These are phyloP conservation scores for Globisporangium mamillatum DNA, from an alignment of 352 stramenopile species.

Conservation along the genomic window DNA sequence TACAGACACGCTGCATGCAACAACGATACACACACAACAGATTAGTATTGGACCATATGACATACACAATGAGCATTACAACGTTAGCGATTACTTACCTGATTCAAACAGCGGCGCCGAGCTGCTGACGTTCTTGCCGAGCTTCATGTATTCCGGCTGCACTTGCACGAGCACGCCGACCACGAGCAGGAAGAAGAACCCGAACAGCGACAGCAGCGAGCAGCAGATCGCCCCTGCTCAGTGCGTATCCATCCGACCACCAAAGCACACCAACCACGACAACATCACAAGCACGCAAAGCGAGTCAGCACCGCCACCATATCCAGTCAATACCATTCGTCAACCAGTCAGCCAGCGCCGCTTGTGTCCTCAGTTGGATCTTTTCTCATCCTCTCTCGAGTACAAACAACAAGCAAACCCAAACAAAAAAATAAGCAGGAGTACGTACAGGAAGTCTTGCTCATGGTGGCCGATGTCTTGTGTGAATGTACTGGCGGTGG, in stretches of 20 bases:
- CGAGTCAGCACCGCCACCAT: not conserved
- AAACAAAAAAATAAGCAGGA: not conserved
- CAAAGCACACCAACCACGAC: not conserved
- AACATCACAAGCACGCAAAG: not conserved
- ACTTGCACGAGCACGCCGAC: conserved; percentile 68
- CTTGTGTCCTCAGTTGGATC: conserved; percentile 5
- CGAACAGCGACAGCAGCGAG: conserved; percentile 68
- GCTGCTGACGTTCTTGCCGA: conserved; percentile 63
- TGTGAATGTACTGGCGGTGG: not conserved
- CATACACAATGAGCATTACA: not conserved
- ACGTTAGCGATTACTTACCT: conserved; percentile 15
- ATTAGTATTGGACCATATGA: not conserved
- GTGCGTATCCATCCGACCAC: not conserved
- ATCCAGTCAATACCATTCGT: not conserved
- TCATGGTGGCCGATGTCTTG: conserved; percentile 20
- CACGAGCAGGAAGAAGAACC: conserved; percentile 69
- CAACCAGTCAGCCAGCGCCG: not conserved
- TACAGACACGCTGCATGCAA: conserved; percentile 55
- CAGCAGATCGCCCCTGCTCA: conserved; percentile 63
- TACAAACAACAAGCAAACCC: not conserved
- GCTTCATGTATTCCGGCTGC: conserved; percentile 85
- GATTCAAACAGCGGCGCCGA: conserved; percentile 70
- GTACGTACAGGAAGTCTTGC: conserved; percentile 38
- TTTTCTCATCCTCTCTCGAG: not conserved
- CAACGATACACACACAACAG: not conserved